A percentile compares a stretch with the other conserved stretches of the same genome.
Conservation (phyloP, 306 rosid species). For the Delonix regia region DNA sequence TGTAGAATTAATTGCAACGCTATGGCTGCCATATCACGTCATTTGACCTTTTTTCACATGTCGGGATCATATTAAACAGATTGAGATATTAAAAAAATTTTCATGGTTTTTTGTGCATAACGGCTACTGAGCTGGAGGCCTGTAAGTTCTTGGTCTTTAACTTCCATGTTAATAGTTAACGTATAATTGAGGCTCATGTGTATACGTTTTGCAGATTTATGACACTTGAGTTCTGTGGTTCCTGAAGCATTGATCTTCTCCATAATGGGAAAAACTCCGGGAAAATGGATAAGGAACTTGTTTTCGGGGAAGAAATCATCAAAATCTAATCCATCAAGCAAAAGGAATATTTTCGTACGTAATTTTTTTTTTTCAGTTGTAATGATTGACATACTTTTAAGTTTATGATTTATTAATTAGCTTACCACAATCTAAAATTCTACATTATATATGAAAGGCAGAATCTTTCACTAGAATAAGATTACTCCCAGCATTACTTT, state of each 20-base stretch:
- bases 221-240: conserved; percentile 38
- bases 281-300: conserved; percentile 84
- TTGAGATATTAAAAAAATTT: background rate
- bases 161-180: background rate
- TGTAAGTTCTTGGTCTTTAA: background rate
- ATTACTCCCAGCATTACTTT: background rate
- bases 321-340: conserved; percentile 63
- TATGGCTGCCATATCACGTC: background rate
- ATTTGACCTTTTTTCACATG: background rate
- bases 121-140: background rate
- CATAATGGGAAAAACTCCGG: conserved; percentile 86
- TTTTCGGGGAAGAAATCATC: conserved; percentile 80
- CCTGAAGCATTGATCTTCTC: conserved; percentile 25
- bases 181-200: conserved; percentile 16
- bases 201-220: conserved; percentile 37
- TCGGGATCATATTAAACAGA: background rate
- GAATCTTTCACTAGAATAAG: background rate
- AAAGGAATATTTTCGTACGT: conserved; percentile 42
- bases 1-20: conserved; percentile 27
- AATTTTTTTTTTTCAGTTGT: background rate
- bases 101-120: background rate
- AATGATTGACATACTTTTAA: conserved; percentile 19
- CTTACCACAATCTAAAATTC: background rate
- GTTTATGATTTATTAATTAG: conserved; percentile 18
- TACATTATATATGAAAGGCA: conserved; percentile 17